Base-by-base conservation (phyloP, 441 rosid species). In the Populus hybrid region DNA sequence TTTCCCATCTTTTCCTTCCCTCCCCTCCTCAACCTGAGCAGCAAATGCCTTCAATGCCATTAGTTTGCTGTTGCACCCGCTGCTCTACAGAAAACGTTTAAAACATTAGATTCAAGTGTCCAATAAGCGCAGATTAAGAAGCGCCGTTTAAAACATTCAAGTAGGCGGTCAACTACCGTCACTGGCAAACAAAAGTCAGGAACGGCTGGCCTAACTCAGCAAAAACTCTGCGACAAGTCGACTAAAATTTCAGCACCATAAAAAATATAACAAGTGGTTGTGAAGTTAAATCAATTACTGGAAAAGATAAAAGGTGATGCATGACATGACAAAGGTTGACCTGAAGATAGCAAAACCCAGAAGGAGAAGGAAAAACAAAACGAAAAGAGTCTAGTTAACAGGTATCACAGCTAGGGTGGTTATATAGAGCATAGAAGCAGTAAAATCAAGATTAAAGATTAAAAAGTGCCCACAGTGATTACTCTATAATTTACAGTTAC, bases 1-100 rank as follows among this genome's bases (percentile, higher is more conserved):
- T 81, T 86, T 87, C 73, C 98, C 98, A 68, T 92, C 88, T 73
- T 59, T 73, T 26, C 96, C 99, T 83, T 88, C 89, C 65, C 76
- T 90, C 35, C 96, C 99, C 46, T 92, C 96, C 84, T 88, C 94
- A 26, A 94, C 97, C 81, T 90, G 77, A 71, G 82, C 95, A 10
- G 96, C 82, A 77, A 96, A 96, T 68, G 77, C 46, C 94, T 89
- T 89, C 97, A 93, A 89, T 73, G 59, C 30, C 69, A 16, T 24
- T 2, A 30, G 69, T 34, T 77, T 32, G 11, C 14, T 16, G 12
- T 2, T 9, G 2, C 70, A 69, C 71, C 76, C 82, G 77, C 71
- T 68, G 16, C 57, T 14, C n/a, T 20, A 57, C 23, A 11, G 16
- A 34, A 24, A 5, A 35, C 6, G 38, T n/a, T n/a, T 35, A 73